A percentile compares a stretch with the other conserved stretches of the same genome.
phyloP scores from a whole-genome alignment of 2,329 filamentous ascomycete genomes.

The Botryosphaeria agaves region DNA sequence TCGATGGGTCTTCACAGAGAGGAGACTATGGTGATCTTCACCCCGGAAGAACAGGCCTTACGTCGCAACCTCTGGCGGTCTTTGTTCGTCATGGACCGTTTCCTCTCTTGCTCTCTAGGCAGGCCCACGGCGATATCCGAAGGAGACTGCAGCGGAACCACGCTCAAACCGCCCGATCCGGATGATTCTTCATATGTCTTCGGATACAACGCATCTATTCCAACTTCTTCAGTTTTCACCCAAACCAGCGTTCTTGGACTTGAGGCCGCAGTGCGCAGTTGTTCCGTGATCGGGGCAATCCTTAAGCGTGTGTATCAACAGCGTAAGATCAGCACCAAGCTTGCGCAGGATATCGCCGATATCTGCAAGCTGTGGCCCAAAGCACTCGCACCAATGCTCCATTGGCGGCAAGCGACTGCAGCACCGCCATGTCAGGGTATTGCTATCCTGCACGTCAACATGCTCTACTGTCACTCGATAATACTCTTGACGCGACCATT shows the following conservation, averaged over 20 bases:
- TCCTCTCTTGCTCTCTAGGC: slow-evolving; percentile 44
- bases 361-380: slow-evolving; percentile 35
- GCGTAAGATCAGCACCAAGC: slow-evolving; percentile 37
- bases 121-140: slow-evolving; percentile 44
- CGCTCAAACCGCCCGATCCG: slow-evolving; percentile 13
- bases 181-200: slow-evolving; percentile 9
- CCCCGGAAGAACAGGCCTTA: slow-evolving; percentile 24
- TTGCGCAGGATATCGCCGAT: slow-evolving; percentile 39
- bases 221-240: slow-evolving; percentile 7
- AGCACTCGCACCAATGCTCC: slow-evolving; percentile 29
- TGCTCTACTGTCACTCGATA: slow-evolving; percentile 45
- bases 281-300: slow-evolving; percentile 39
- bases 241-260: slow-evolving; percentile 25
- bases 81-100: slow-evolving; percentile 46
- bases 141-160: slow-evolving; percentile 40
- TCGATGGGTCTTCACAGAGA: slow-evolving; percentile 44
- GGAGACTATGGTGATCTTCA: slow-evolving; percentile 39
- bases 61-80: slow-evolving; percentile 46
- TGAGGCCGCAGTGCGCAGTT: slow-evolving; percentile 39
- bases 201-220: slow-evolving; percentile 8
- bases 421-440: slow-evolving; percentile 33
- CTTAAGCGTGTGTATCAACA: slow-evolving; percentile 43
- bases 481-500: slow-evolving; percentile 48
- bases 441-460: slow-evolving; percentile 42
- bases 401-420: slow-evolving; percentile 31